Evolutionary conservation across 1,284 basidiomycete species (phyloP), one percentile per base, ranked within the genome.

Genomic region (Ustilago esculenta): DNA sequence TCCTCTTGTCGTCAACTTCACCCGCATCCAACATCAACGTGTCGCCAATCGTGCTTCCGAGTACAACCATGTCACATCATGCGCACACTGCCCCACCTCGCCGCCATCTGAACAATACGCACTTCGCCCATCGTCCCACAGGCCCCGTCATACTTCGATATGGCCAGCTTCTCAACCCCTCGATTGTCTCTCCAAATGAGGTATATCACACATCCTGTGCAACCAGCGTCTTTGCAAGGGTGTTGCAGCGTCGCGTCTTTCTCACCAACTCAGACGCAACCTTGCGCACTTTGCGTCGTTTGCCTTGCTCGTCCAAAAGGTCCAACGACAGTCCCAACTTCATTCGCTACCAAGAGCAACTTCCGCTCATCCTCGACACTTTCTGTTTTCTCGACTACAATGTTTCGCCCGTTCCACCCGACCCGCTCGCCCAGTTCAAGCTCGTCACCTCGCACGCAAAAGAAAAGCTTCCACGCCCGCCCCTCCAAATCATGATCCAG

Each of bases 351-450:
- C 9, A 35, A 4, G 1, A 12, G 9, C n/a, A 25, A 20, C 37
- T 54, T 18, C 6, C 2, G 1, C 9, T 5, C 8, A 45, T 65
- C 9, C 17, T 58, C 24, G 61, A 65, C 33, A 50, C 32, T 11
- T 65, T 65, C 27, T 58, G 55, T 25, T 55, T 65, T 1, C 46
- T 65, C 23, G 61, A 65, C 39, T 65, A 58, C 18, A 45, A 65
- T 2, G 25, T 65, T 21, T 36, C 58, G 54, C 55, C 61, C 2
- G 5, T 58, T 20, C 10, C 12, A 18, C 17, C 17, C 18, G 55
- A 65, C 14, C 55, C 50, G 1, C 51, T 58, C 17, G 14, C 55
- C 5, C 55, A 58, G 4, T 54, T 65, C 46, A 65, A 58, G 34
- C 32, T 49, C 11, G 55, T 65, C 55, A 58, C 52, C 14, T 36